Conservation (phyloP, 345 rosid genomes). For the Salix brachista region DNA sequence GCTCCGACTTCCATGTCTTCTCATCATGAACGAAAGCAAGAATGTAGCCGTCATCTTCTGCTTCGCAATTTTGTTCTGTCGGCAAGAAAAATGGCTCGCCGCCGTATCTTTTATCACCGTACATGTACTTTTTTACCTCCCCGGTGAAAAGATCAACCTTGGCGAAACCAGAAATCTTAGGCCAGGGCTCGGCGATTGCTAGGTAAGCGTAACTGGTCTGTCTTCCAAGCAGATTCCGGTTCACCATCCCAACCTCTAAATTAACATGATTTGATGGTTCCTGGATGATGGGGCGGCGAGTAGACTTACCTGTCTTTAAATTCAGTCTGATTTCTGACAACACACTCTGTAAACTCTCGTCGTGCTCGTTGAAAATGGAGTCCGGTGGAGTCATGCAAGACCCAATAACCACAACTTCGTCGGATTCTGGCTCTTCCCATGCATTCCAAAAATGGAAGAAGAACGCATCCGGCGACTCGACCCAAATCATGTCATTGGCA, state of each 20-base stretch:
- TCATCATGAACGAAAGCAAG: constrained; percentile 82
- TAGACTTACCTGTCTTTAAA: constrained; percentile 74
- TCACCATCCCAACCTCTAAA: constrained; percentile 98
- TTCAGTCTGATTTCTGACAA: constrained; percentile 81
- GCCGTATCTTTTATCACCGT: constrained; percentile 64
- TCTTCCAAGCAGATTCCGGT: constrained; percentile 70
- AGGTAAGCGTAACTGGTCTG: constrained; percentile 67
- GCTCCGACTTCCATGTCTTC: constrained; percentile 70
- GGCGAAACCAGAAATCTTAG: constrained; percentile 81
- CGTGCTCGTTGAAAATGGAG: constrained; percentile 87
- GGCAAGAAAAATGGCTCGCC: constrained; percentile 90
- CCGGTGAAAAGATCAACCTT: constrained; percentile 80
- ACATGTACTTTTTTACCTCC: constrained; percentile 49
- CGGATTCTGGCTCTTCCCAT: constrained; percentile 82
- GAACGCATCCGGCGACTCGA: constrained; percentile 74
- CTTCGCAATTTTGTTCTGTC: constrained; percentile 24
- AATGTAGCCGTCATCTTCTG: constrained; percentile 79
- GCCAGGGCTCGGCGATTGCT: constrained; percentile 96
- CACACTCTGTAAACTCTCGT: constrained; percentile 65
- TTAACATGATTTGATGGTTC: constrained; percentile 52
- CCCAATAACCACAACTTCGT: constrained; percentile 85
- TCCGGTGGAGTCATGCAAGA: constrained; percentile 98
- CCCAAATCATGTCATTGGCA: constrained; percentile 63
- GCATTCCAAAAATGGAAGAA: constrained; percentile 97
- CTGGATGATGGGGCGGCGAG: constrained; percentile 54